Evolutionary conservation across 768 basidiomycete genomes (phyloP).

Genomic region (Boletus huronensis): DNA sequence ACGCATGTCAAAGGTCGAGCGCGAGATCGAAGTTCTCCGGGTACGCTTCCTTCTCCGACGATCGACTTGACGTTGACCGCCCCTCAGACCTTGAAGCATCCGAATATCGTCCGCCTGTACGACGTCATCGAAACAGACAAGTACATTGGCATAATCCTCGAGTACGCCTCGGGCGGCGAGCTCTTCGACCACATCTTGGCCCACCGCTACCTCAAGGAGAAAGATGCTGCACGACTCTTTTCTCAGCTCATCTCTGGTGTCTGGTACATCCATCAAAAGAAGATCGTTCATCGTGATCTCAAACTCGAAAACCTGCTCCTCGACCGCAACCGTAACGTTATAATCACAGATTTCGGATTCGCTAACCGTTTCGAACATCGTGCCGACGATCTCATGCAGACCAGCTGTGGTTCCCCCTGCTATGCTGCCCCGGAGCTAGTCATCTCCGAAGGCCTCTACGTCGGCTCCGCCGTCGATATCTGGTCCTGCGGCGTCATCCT

Average conservation of each 20-base stretch:
- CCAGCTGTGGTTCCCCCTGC: constrained; percentile 94
- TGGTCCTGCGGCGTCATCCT: constrained; percentile 96
- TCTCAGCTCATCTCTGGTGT: constrained; percentile 98
- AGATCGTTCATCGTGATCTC: constrained; percentile 98
- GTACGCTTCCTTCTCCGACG: constrained; percentile 43
- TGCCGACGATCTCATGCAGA: constrained; percentile 95
- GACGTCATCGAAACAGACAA: constrained; percentile 99
- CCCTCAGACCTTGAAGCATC: constrained; percentile 84
- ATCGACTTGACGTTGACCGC: constrained; percentile 5
- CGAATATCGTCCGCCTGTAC: constrained; percentile 96
- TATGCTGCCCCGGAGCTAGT: constrained; percentile 98
- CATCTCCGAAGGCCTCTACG: constrained; percentile 94
- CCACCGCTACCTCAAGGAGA: constrained; percentile 92
- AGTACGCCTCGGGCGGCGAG: constrained; percentile 97
- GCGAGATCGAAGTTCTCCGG: constrained; percentile 95
- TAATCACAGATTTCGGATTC: constrained; percentile 99
- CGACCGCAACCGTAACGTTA: constrained; percentile 95
- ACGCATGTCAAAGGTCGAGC: constrained; percentile 91
- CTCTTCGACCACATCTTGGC: constrained; percentile 99
- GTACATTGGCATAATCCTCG: constrained; percentile 98
- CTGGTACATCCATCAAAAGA: constrained; percentile 98
- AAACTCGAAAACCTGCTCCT: constrained; percentile 98
- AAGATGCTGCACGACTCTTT: constrained; percentile 92
- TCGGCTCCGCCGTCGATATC: constrained; percentile 96
- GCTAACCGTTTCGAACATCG: constrained; percentile 96